Conservation (phyloP, 495 filamentous ascomycete genomes). For the Neurospora sp. region DNA sequence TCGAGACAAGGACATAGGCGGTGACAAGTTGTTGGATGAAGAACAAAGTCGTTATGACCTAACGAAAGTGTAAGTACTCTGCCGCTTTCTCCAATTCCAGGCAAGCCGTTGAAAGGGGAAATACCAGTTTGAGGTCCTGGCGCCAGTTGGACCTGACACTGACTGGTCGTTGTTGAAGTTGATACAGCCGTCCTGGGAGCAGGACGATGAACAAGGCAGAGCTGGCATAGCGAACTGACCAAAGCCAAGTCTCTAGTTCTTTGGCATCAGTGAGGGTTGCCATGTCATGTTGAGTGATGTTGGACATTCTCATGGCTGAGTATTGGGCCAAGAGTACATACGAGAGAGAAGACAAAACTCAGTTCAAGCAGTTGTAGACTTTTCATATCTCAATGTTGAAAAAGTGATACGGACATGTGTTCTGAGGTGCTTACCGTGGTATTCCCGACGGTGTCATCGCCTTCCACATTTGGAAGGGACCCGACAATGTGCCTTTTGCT, state of each 20-base stretch:
- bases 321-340: background rate
- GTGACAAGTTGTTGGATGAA: background rate
- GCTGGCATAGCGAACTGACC: background rate
- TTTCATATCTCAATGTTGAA: background rate
- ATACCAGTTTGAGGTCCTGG: background rate
- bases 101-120: background rate
- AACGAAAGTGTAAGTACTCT: background rate
- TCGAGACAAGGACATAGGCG: background rate
- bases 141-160: background rate
- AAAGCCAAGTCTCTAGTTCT: background rate
- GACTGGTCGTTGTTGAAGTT: background rate
- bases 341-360: background rate
- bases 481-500: background rate
- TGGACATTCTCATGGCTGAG: background rate
- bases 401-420: background rate
- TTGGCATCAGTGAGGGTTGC: background rate
- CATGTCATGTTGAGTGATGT: background rate
- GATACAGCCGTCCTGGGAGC: conserved; percentile 2
- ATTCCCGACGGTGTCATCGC: background rate
- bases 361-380: background rate
- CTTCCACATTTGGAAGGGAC: background rate
- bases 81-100: background rate
- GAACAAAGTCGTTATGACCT: background rate
- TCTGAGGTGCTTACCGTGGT: background rate
- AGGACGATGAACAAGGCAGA: conserved; percentile 6